A percentile compares a stretch with the other conserved stretches of the same genome.
Conservation (phyloP, 2,329 filamentous ascomycete genomes). For the Nemania bipapillata region DNA sequence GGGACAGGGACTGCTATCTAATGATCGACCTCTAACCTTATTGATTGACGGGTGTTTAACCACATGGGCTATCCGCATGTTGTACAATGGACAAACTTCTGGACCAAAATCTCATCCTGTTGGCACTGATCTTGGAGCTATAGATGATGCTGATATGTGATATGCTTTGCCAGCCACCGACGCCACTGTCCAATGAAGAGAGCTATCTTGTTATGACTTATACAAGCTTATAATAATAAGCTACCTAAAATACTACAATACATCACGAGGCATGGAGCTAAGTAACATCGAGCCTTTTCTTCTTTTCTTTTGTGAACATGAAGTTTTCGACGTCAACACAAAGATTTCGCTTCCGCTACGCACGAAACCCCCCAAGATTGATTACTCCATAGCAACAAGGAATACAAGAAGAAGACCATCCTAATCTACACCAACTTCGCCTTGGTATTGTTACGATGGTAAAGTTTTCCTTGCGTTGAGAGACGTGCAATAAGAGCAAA, state of each 20-base stretch:
- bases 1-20: not conserved
- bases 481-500: not conserved
- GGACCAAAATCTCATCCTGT: not conserved
- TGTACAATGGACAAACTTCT: not conserved
- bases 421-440: not conserved
- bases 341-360: not conserved
- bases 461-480: not conserved
- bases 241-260: not conserved
- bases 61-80: not conserved
- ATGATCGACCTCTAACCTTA: not conserved
- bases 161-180: not conserved
- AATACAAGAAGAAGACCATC: not conserved
- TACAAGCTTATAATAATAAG: not conserved
- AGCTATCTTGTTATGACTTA: not conserved
- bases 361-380: not conserved
- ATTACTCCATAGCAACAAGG: not conserved
- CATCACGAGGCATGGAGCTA: not conserved
- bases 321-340: not conserved
- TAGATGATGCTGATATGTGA: not conserved
- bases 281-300: not conserved
- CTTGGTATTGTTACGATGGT: too few species aligned
- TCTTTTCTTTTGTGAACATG: not conserved
- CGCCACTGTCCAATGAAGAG: not conserved
- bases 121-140: not conserved
- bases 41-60: not conserved